Percentiles rank a stretch among this genome's conserved stretches.
Conservation (phyloP, 345 rosid genomes). For the Gossypium anomalum region DNA sequence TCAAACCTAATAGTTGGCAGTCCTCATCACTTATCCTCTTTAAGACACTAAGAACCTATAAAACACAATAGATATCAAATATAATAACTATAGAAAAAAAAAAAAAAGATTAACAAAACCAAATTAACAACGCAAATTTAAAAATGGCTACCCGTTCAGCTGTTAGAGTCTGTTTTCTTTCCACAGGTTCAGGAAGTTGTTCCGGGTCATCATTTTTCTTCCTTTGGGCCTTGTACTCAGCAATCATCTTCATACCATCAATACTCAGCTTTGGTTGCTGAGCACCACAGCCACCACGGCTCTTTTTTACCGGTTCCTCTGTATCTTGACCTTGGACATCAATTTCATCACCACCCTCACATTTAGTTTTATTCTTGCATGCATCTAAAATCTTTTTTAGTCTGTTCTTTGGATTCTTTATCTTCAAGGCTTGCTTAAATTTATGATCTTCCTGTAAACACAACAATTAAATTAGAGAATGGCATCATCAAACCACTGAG, state of each 20-base stretch:
- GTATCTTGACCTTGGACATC: slow-evolving; percentile 57
- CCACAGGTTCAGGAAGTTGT: slow-evolving; percentile 94
- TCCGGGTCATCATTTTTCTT: slow-evolving; percentile 83
- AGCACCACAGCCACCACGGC: slow-evolving; percentile 85
- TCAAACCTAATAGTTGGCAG: slow-evolving; percentile 75
- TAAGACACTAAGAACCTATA: slow-evolving; percentile 82
- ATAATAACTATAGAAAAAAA: not conserved
- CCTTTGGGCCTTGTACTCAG: slow-evolving; percentile 68
- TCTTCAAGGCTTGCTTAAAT: slow-evolving; percentile 89
- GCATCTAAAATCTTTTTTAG: slow-evolving; percentile 87
- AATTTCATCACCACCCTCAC: slow-evolving; percentile 84
- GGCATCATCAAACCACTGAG: not conserved
- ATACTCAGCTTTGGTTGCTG: slow-evolving; percentile 80
- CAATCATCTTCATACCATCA: slow-evolving; percentile 96
- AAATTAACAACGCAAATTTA: not conserved
- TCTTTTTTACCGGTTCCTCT: slow-evolving; percentile 81
- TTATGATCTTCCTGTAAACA: slow-evolving; percentile 79
- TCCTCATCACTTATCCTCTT: slow-evolving; percentile 96
- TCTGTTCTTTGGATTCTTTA: slow-evolving; percentile 82
- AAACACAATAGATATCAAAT: not conserved
- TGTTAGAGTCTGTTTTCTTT: slow-evolving; percentile 88
- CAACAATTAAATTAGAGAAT: slow-evolving; percentile 30
- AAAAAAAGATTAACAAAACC: slow-evolving; percentile 20
- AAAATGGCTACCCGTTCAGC: slow-evolving; percentile 65
- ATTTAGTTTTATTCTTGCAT: slow-evolving; percentile 81